phyloP scores from a whole-genome alignment of 148 eudicot genomes.

The Pharnaceum exiguum region DNA sequence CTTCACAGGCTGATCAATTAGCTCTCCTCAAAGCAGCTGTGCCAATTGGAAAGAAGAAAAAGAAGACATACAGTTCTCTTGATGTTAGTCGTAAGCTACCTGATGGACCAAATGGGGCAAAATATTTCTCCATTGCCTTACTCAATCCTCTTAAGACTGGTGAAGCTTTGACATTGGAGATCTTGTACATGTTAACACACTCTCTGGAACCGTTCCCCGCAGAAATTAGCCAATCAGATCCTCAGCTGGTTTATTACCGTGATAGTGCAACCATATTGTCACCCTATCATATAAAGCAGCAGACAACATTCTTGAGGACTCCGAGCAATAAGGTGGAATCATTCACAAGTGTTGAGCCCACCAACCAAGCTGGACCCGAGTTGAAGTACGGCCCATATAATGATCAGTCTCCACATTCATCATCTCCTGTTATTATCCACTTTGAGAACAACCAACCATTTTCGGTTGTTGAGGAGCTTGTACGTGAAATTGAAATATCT shows the following conservation, averaged over 20 bases:
- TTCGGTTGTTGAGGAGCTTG: conserved; percentile 95
- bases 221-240: conserved; percentile 86
- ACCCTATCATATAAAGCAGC: conserved; percentile 70
- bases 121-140: conserved; percentile 49
- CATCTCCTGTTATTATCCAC: conserved; percentile 68
- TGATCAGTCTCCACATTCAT: conserved; percentile 57
- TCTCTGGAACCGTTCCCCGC: conserved; percentile 94
- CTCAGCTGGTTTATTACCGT: conserved; percentile 90
- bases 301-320: conserved; percentile 63
- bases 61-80: conserved; percentile 58
- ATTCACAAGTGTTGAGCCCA: conserved; percentile 73
- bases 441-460: conserved; percentile 91
- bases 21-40: conserved; percentile 65
- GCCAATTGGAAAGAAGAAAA: conserved; percentile 68
- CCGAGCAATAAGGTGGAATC: conserved; percentile 81
- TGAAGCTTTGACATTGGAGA: conserved; percentile 63
- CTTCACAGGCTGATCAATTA: conserved; percentile 57
- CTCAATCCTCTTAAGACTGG: conserved; percentile 49
- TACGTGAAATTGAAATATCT: conserved; percentile 90
- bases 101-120: conserved; percentile 75
- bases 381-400: conserved; percentile 87
- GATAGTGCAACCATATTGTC: conserved; percentile 85
- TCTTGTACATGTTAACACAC: conserved; percentile 68
- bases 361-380: conserved; percentile 58
- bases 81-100: conserved; percentile 73